These are phyloP conservation scores for Cyberlindnera lachancei DNA, from an alignment of 805 yeast species.

Conservation along the genomic window DNA sequence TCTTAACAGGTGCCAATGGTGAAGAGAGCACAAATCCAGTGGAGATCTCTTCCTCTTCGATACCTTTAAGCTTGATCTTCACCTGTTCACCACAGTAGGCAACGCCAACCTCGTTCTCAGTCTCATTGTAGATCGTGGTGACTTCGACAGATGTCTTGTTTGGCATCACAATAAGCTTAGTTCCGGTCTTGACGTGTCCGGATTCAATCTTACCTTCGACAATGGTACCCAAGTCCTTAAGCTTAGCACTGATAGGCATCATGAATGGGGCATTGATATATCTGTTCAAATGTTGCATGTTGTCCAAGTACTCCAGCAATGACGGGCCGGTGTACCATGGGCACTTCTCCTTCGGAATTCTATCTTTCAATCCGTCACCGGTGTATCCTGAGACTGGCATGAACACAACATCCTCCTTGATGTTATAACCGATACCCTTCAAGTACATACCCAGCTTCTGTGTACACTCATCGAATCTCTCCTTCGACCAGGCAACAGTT, in stretches of 20 bases:
- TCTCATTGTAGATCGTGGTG: slow-evolving; percentile 82
- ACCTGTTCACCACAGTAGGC: slow-evolving; percentile 98
- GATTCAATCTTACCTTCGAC: slow-evolving; percentile 98
- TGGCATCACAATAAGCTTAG: slow-evolving; percentile 82
- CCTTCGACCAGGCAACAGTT: slow-evolving; percentile 93
- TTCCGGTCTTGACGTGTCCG: slow-evolving; percentile 83
- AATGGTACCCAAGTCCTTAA: slow-evolving; percentile 95
- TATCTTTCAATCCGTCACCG: slow-evolving; percentile 92
- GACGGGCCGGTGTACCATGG: slow-evolving; percentile 97
- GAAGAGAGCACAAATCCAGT: slow-evolving; percentile 91
- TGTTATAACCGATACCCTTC: slow-evolving; percentile 81
- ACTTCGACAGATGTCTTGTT: slow-evolving; percentile 80
- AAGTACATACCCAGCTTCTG: slow-evolving; percentile 69
- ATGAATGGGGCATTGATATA: slow-evolving; percentile 91
- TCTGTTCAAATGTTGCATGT: slow-evolving; percentile 75
- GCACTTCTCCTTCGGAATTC: slow-evolving; percentile 60
- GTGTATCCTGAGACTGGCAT: slow-evolving; percentile 99
- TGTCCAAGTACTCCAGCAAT: slow-evolving; percentile 81
- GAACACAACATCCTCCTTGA: slow-evolving; percentile 74
- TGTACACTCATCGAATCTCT: slow-evolving; percentile 93
- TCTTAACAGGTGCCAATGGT: slow-evolving; percentile 78
- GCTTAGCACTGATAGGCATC: slow-evolving; percentile 91
- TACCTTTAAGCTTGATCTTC: slow-evolving; percentile 84
- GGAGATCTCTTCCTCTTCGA: slow-evolving; percentile 93
- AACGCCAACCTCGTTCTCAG: slow-evolving; percentile 85